These are phyloP conservation scores for Chalciporus sphaerocephalus DNA, from an alignment of 768 basidiomycete species.

Conservation along the genomic window DNA sequence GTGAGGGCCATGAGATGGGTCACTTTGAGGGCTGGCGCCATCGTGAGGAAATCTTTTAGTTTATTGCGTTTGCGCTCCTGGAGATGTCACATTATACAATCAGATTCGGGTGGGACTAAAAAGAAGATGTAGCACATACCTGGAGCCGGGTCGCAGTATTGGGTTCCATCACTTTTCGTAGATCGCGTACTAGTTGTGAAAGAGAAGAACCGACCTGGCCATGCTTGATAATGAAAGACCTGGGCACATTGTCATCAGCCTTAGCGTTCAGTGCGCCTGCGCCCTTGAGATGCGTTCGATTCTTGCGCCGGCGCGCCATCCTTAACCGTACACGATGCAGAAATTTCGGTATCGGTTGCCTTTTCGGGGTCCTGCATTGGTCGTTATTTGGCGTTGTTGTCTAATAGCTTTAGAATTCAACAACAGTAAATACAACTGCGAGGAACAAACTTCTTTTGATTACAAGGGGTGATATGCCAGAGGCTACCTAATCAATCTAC, in stretches of 20 bases:
- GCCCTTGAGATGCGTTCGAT: conserved; percentile 76
- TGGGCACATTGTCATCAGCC: conserved; percentile 51
- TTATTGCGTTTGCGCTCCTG: conserved; percentile 90
- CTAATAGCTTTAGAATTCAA: conserved; percentile 3
- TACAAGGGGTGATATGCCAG: conserved; percentile 12
- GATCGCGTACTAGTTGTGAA: conserved; percentile 84
- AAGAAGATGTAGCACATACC: conserved; percentile 40
- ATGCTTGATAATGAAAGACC: conserved; percentile 96
- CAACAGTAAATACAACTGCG: background rate
- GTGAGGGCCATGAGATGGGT: conserved; percentile 93
- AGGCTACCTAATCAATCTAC: conserved; percentile 10
- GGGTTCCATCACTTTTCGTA: conserved; percentile 96
- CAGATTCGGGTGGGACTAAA: background rate
- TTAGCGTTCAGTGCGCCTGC: conserved; percentile 34
- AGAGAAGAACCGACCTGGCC: conserved; percentile 88
- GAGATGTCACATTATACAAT: conserved; percentile 12
- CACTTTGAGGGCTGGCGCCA: conserved; percentile 87
- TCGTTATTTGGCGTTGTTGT: conserved; percentile 27
- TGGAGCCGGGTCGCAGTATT: conserved; percentile 91
- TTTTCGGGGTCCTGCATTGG: conserved; percentile 10
- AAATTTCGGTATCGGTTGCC: conserved; percentile 13
- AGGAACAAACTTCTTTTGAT: background rate
- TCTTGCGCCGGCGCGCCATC: conserved; percentile 77
- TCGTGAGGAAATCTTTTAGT: conserved; percentile 88
- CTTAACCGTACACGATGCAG: conserved; percentile 3